A percentile compares a stretch with the other conserved stretches of the same genome.
phyloP scores from a whole-genome alignment of 352 stramenopile genomes.

The Phytopythium mirpurense region DNA sequence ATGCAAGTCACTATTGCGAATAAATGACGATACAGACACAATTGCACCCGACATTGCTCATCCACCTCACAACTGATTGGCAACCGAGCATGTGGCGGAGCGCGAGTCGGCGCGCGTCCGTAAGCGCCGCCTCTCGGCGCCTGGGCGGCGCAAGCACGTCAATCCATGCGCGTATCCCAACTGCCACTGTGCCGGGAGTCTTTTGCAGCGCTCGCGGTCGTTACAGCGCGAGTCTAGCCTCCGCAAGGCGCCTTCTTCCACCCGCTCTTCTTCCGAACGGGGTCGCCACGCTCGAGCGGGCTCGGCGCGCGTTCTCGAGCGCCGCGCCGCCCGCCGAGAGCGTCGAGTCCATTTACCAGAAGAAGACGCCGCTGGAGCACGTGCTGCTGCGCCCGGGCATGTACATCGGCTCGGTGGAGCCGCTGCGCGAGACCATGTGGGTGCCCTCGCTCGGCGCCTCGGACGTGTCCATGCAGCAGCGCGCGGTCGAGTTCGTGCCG shows the following conservation, averaged over 20 bases:
- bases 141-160: not conserved
- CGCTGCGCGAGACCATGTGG: constrained; percentile 73
- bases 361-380: constrained; percentile 88
- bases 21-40: not conserved
- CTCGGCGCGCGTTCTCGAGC: constrained; percentile 9
- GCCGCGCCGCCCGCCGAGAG: constrained; percentile 20
- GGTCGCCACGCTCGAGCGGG: not conserved
- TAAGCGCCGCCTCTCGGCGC: not conserved
- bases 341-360: constrained; percentile 85
- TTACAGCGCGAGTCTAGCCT: not conserved
- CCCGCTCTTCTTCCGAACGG: not conserved
- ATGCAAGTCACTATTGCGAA: not conserved
- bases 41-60: not conserved
- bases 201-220: constrained; percentile 1
- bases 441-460: constrained; percentile 37
- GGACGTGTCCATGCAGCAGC: constrained; percentile 56
- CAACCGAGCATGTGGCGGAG: constrained; percentile 21
- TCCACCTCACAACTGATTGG: not conserved
- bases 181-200: not conserved
- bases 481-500: constrained; percentile 73
- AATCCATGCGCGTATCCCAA: not conserved
- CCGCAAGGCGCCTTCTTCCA: not conserved
- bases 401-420: constrained; percentile 90
- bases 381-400: constrained; percentile 88
- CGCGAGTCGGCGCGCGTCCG: constrained; percentile 5